Evolutionary conservation across 768 basidiomycete species (phyloP).

Genomic region (Auricularia heimuer): DNA sequence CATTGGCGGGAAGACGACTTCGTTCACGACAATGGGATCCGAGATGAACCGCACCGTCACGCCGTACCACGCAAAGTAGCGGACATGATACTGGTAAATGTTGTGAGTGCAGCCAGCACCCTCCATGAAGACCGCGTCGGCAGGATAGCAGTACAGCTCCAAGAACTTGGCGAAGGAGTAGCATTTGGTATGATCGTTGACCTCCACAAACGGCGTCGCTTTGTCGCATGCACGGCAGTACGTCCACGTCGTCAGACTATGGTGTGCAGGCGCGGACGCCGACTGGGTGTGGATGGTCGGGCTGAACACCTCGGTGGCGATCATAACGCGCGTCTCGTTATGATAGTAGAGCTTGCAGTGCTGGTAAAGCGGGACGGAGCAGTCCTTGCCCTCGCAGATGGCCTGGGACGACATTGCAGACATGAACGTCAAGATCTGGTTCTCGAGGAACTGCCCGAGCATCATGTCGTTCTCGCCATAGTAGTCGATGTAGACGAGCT

Average conservation of each 20-base stretch:
- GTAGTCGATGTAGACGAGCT: constrained; percentile 66
- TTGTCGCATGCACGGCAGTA: constrained; percentile 70
- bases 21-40: constrained; percentile 72
- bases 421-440: constrained; percentile 26
- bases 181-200: constrained; percentile 84
- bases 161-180: constrained; percentile 96
- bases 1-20: constrained; percentile 83
- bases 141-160: constrained; percentile 91
- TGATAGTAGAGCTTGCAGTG: constrained; percentile 92
- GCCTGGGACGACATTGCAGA: constrained; percentile 28
- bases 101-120: constrained; percentile 91
- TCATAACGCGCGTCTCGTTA: constrained; percentile 69
- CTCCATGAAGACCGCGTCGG: constrained; percentile 73
- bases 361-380: constrained; percentile 66
- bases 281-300: constrained; percentile 51
- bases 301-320: constrained; percentile 82
- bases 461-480: constrained; percentile 92
- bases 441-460: constrained; percentile 73
- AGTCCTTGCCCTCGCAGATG: constrained; percentile 74
- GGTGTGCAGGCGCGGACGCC: constrained; percentile 41
- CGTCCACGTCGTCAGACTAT: constrained; percentile 86
- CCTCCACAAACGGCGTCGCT: constrained; percentile 78
- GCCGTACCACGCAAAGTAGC: constrained; percentile 77
- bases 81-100: constrained; percentile 84
- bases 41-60: constrained; percentile 86